Base-by-base conservation (phyloP, 495 filamentous ascomycete species). In the Cenococcum geophilum region DNA sequence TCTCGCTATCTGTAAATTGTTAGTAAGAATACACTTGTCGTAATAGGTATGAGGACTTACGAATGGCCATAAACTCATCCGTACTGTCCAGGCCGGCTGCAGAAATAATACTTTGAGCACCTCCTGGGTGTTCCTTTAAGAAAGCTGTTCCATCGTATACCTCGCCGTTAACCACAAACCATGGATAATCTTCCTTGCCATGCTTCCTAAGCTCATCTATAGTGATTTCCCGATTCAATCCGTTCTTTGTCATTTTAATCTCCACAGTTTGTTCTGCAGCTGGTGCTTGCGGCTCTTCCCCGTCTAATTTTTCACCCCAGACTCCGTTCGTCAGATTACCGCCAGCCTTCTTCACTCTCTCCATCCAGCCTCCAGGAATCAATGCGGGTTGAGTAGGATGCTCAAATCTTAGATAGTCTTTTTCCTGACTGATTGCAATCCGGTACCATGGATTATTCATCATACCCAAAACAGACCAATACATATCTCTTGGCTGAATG, bases 361-460 rank as follows among this genome's bases (percentile, higher is more conserved):
- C 91, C 92, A 97, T 97, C 92, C 92, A 97, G 0, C 92, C 92
- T 10, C 91, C 91, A 0, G 87, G 79, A 58, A 84, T 83, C 32
- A 90, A 69, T 0, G 85, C 86, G 12, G 92, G 91, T 66, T 91
- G 87, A 1, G 89, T 95, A 0, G 92, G 92, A 67, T 97, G 92
- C 64, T 97, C 92, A 60, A 97, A 97, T 8, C 83, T 80, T 47
- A 97, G 72, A 22, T 63, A 70, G 36, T 83, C 78, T 0, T 76
- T 80, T 63, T 95, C 88, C 59, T 86, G 85, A 45, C 81, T 83
- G 59, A 97, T 89, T 5, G 84, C 80, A 5, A 97, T 79, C 16
- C 92, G 79, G 72, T 86, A 97, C 92, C 92, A 97, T 6, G 91
- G 87, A 68, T 96, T 97, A 71, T 97, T 96, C 92, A 97, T 97